A percentile compares a stretch with the other conserved stretches of the same genome.
Conservation (phyloP, 768 basidiomycete species). For the Favolaschia claudopus region DNA sequence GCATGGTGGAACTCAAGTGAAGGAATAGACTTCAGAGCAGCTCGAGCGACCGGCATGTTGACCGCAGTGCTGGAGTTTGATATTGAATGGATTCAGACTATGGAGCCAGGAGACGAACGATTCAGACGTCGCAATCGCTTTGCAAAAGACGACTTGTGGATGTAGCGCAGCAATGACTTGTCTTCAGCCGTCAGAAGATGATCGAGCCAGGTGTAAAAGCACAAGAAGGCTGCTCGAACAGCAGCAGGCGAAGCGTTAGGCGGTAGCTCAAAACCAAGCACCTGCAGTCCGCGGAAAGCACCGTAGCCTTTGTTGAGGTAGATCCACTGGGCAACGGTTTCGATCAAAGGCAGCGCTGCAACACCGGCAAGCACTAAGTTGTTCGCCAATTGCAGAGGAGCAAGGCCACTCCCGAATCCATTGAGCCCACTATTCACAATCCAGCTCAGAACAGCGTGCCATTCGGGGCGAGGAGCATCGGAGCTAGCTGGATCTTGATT, state of each 20-base stretch:
- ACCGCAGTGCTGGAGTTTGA: too few species aligned
- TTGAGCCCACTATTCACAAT: neutral
- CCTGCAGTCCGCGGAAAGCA: slow-evolving; percentile 16
- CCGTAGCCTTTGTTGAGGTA: slow-evolving; percentile 12
- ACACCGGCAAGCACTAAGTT: slow-evolving; percentile 11
- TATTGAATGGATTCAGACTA: too few species aligned
- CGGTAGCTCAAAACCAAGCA: slow-evolving; percentile 8
- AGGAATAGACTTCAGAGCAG: neutral
- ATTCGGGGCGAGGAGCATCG: neutral
- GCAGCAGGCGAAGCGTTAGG: neutral
- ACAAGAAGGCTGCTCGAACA: slow-evolving; percentile 10
- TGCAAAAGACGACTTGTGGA: too few species aligned
- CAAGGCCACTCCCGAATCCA: slow-evolving; percentile 20
- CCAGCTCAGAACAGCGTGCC: slow-evolving; percentile 9
- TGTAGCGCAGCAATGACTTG: slow-evolving; percentile 2
- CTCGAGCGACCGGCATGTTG: too few species aligned
- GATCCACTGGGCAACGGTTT: slow-evolving; percentile 20
- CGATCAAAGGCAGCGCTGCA: neutral
- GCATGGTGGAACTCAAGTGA: neutral
- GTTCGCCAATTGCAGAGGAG: slow-evolving; percentile 26
- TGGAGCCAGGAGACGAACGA: too few species aligned
- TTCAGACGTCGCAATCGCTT: too few species aligned
- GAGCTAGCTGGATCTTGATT: slow-evolving; percentile 8
- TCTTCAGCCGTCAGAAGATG: slow-evolving; percentile 2
- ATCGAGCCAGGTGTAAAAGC: slow-evolving; percentile 10